Evolutionary conservation across 2,329 filamentous ascomycete genomes (phyloP), one percentile per base, ranked within the genome.

Genomic region (Scedosporium dehoogii): DNA sequence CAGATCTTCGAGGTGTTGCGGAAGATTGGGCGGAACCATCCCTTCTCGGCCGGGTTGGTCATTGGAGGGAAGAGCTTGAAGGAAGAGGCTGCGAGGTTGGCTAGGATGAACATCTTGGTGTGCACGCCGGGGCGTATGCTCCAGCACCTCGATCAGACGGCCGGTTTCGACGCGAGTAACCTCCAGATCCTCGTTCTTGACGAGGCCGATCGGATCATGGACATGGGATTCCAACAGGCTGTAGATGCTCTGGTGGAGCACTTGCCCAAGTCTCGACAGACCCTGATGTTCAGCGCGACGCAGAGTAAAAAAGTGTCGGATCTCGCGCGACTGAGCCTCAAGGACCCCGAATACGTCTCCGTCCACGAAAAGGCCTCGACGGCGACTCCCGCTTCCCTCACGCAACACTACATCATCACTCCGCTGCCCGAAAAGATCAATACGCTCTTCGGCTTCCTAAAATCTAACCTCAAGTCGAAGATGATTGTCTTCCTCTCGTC

Each of bases 1-100:
- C 94, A 99, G 74, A 99, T 96, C 65, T 99, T 97, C 71, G 90
- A 97, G 63, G 93, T 97, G 0, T 76, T 99, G 69, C 83, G 91
- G 65, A 96, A 96, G 73, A 85, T 99, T 63, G 94, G 94, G 55
- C 85, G 90, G 63, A 86, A 93, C 63, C 93, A 99, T 73, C 81
- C 85, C 64, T 97, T 97, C 73, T 96, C 93, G 0, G 94, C 94
- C 0, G 94, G 94, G 0, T 76, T 97, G 69, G 85, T 99, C 9
- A 97, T 97, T 69, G 94, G 94, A 48, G 94, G 94, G 48, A 96
- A 96, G 80, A 92, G 84, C 72, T 72, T 97, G 69, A 87, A 90
- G 70, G 92, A 97, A 69, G 85, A 99, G 76, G 86, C 90, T 25
- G 90, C 96, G 68, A 84, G 92, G 41, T 73, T 99, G 64, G 85